Conservation (phyloP, 2,329 filamentous ascomycete species). For the Colletotrichum lindemuthianum region DNA sequence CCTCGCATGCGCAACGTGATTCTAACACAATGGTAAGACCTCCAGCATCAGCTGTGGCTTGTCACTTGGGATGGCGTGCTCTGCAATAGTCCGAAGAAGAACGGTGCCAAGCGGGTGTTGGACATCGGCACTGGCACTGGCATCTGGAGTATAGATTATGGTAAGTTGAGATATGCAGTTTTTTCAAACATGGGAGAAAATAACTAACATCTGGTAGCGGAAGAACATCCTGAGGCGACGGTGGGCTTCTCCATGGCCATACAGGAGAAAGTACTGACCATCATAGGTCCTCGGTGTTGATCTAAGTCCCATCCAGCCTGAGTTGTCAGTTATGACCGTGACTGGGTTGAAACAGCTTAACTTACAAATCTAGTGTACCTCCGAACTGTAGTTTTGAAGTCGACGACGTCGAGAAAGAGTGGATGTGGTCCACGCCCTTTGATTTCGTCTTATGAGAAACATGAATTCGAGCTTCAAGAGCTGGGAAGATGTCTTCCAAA, state of each 20-base stretch:
- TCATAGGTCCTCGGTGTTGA: constrained; percentile 44
- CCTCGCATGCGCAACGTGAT: no score
- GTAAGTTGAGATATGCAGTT: constrained; percentile 17
- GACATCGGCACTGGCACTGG: constrained; percentile 34
- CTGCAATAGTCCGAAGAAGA: constrained; percentile 39
- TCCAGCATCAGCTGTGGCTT: constrained; percentile 48
- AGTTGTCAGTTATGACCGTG: constrained; percentile 37
- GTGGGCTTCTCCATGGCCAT: constrained; percentile 14
- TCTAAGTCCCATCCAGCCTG: constrained; percentile 48
- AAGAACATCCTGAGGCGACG: constrained; percentile 44
- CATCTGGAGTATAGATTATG: constrained; percentile 33
- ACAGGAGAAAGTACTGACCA: background rate
- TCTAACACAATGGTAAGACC: no score
- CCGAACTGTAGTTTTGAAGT: constrained; percentile 56
- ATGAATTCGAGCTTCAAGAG: constrained; percentile 14
- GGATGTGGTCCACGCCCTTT: constrained; percentile 44
- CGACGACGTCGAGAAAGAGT: constrained; percentile 48
- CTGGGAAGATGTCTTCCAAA: constrained; percentile 36
- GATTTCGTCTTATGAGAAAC: constrained; percentile 41
- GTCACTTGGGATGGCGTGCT: constrained; percentile 47
- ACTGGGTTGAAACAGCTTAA: constrained; percentile 38
- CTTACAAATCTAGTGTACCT: constrained; percentile 44
- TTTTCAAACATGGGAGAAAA: background rate
- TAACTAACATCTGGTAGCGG: constrained; percentile 37
- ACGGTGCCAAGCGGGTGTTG: constrained; percentile 38